phyloP scores from a whole-genome alignment of 148 eudicot genomes.

The Persicaria tinctoria region DNA sequence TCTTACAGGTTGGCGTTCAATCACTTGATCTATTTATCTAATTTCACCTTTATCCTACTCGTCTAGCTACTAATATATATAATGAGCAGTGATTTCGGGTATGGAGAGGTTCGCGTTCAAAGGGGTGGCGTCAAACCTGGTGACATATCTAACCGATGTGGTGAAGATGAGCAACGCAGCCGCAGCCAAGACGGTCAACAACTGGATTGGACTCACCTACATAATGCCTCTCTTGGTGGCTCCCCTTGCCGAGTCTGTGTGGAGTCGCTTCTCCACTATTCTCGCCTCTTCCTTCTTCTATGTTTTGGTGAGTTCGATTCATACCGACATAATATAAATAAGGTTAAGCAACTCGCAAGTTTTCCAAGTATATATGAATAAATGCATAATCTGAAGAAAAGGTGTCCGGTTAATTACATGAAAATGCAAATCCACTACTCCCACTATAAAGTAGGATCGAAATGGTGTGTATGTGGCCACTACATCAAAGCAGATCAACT shows the following conservation, averaged over 20 bases:
- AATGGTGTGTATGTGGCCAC: constrained; percentile 9
- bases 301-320: constrained; percentile 36
- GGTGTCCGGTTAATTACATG: not conserved
- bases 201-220: constrained; percentile 80
- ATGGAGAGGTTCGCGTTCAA: constrained; percentile 96
- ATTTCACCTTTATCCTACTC: not conserved
- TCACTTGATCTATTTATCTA: too few species aligned
- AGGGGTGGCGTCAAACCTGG: constrained; percentile 97
- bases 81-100: constrained; percentile 52
- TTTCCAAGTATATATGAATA: not conserved
- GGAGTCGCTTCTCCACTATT: constrained; percentile 61
- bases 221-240: constrained; percentile 80
- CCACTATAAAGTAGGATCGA: not conserved
- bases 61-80: too few species aligned
- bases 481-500: not conserved
- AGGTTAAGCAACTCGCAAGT: not conserved
- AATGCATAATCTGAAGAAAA: not conserved
- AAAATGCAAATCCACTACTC: not conserved
- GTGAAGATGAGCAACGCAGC: constrained; percentile 72
- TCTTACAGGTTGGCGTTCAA: constrained; percentile 41
- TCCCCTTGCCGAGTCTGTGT: constrained; percentile 65
- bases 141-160: constrained; percentile 67
- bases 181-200: constrained; percentile 79
- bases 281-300: constrained; percentile 58
- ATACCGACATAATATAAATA: not conserved